Evolutionary conservation across 106 monocot species (phyloP).

Genomic region (Iris macrosiphon): DNA sequence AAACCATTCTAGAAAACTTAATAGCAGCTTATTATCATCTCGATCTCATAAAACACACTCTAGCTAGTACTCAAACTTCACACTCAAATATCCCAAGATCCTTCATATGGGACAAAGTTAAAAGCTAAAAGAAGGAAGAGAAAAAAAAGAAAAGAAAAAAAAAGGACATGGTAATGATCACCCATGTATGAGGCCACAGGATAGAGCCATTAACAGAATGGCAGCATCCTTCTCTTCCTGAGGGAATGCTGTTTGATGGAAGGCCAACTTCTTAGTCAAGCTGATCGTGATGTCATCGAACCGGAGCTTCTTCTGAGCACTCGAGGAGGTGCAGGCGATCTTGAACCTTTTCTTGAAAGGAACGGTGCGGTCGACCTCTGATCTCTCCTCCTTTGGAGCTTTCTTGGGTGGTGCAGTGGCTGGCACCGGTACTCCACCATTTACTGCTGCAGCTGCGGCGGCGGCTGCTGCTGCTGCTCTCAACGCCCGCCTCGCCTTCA

Average conservation of each 20-base stretch:
- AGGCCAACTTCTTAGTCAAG: constrained; percentile 21
- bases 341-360: constrained; percentile 62
- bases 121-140: no score
- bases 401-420: background rate
- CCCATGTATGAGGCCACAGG: constrained; percentile 31
- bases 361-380: constrained; percentile 6
- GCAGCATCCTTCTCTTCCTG: constrained; percentile 52
- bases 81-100: no score
- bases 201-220: constrained; percentile 48
- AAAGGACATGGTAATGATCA: background rate
- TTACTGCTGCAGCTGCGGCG: background rate
- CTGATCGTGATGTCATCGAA: constrained; percentile 23
- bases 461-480: constrained; percentile 23
- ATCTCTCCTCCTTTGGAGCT: background rate
- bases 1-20: no score
- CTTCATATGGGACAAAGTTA: no score
- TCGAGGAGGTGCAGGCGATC: constrained; percentile 1
- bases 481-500: constrained; percentile 63
- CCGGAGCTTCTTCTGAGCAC: constrained; percentile 13
- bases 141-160: background rate
- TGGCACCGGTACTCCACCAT: no score
- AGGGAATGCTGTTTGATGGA: constrained; percentile 18
- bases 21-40: no score
- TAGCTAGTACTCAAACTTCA: no score
- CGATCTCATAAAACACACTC: no score